Evolutionary conservation across 345 rosid genomes (phyloP), one percentile per base, ranked within the genome.

Genomic region (Firmiana major): DNA sequence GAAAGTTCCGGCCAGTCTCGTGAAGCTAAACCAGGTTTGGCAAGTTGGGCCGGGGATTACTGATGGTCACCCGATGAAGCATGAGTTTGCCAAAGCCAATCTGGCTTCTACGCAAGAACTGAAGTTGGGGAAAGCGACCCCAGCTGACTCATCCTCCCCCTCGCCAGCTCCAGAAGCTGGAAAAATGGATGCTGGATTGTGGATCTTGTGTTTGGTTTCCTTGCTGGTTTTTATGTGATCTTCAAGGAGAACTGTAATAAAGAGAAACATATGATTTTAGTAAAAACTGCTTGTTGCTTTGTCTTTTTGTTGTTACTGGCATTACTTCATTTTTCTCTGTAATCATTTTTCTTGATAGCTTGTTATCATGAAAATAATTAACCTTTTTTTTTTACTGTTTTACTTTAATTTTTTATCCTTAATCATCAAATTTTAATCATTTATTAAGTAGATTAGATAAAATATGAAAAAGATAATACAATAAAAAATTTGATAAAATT

Each of bases 21-120:
- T 77, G 60, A 83, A 71, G 62, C 74, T 93, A 76, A 90, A 91
- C 75, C 97, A 90, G 71, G 93, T 93, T n/a, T 94, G 98, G 98
- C 97, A 94, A 78, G 88, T 90, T 34, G 94, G 97, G 6, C 79
- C 87, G 24, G 59, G 75, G 10, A 88, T 88, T 21, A 75, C 78
- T 15, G 63, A 40, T 40, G 90, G 86, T 17, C 34, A 0, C 11
- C 87, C 85, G 9, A 43, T 19, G 9, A 51, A 46, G 42, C 97
- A 94, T 75, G 83, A 71, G 0, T 21, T 74, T 16, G 1, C 0
- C 28, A 31, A 31, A 0, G 73, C 9, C 0, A 92, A 92, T 73
- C 7, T 84, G 75, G 46, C 53, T 0, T 17, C 94, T 1, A 79
- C 0, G 28, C 77, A 67, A 0, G 72, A 71, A 4, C 60, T 94